Base-by-base conservation (phyloP, 306 rosid genomes). In the Echinosophora koreensis region DNA sequence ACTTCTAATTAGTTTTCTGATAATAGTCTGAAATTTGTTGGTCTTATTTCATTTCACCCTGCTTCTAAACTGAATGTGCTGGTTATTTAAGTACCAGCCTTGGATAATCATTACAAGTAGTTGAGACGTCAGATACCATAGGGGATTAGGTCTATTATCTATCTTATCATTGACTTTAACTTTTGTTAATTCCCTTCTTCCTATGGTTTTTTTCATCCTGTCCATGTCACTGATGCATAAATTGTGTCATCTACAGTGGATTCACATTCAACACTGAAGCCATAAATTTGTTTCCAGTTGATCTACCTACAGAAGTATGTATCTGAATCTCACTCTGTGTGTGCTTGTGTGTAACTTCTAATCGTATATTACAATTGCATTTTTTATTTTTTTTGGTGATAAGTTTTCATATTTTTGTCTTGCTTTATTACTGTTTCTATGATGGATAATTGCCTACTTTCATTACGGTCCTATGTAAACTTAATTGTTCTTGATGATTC, bases 261-360 rank as follows among this genome's bases (percentile, higher is more conserved):
- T 82, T 96, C 82, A 68, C 86, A 70, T 92, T 96, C 87, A 86
- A 88, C 63, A 30, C 88, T 8, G 91, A 15, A 71, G 97, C 93
- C 80, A 92, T 96, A 86, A 88, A 88, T 81, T 88, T 96, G 94
- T 92, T 91, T 82, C 88, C 92, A 11, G 84, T 83, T 68, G 90
- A 89, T 83, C 86, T 84, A 62, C 85, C 86, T 22, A 41, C 86
- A 14, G 92, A 86, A 78, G 99, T 92, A 90, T 71, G 92, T 81
- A 50, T 72, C 81, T 71, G 68, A 58, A 35, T 27, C 15, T 78
- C 75, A 14, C 14, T 42, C n/a, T n/a, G n/a, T n/a, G n/a, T n/a
- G n/a, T n/a, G n/a, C n/a, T n/a, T n/a, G 28, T 39, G 67, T 74
- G 10, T 76, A 73, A 80, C 58, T 15, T 56, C 69, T 56, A 42